A percentile compares a stretch with the other conserved stretches of the same genome.
phyloP scores from a whole-genome alignment of 805 yeast species.

The Ogataea ramenticola region DNA sequence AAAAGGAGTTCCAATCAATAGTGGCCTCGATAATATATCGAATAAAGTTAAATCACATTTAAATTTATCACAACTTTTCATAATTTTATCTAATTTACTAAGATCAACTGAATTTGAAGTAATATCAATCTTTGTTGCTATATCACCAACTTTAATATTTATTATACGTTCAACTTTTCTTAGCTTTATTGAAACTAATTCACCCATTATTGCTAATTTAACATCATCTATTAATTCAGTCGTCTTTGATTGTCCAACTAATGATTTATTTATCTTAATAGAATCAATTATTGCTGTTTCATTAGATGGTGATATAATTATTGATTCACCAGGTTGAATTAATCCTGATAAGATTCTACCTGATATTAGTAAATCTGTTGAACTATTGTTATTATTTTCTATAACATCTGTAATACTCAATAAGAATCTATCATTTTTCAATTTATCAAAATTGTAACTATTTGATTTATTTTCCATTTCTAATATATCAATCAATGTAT shows the following conservation, averaged over 20 bases:
- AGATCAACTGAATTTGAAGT: too few species aligned
- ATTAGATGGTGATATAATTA: conserved; percentile 48
- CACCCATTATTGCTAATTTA: conserved; percentile 44
- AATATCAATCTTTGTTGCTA: conserved; percentile 32
- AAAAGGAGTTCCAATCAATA: conserved; percentile 73
- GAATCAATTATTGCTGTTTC: conserved; percentile 35
- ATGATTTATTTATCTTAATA: conserved; percentile 17
- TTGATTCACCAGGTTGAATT: conserved; percentile 64
- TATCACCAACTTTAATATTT: conserved; percentile 58
- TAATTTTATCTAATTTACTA: conserved; percentile 32
- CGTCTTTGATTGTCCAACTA: conserved; percentile 14
- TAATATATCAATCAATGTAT: conserved; percentile 38
- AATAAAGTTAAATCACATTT: conserved; percentile 57
- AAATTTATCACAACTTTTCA: conserved; percentile 41
- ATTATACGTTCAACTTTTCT: conserved; percentile 28
- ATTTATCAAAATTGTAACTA: conserved; percentile 8
- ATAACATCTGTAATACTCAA: conserved; percentile 60
- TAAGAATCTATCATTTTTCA: conserved; percentile 36
- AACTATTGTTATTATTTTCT: conserved; percentile 42
- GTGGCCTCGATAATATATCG: conserved; percentile 54
- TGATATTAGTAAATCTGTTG: conserved; percentile 37
- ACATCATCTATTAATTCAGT: conserved; percentile 11
- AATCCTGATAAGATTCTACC: conserved; percentile 68
- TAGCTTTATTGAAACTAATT: conserved; percentile 41
- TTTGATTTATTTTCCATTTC: conserved; percentile 25